Conservation (phyloP, 495 filamentous ascomycete species). For the Podospora tetraspora region DNA sequence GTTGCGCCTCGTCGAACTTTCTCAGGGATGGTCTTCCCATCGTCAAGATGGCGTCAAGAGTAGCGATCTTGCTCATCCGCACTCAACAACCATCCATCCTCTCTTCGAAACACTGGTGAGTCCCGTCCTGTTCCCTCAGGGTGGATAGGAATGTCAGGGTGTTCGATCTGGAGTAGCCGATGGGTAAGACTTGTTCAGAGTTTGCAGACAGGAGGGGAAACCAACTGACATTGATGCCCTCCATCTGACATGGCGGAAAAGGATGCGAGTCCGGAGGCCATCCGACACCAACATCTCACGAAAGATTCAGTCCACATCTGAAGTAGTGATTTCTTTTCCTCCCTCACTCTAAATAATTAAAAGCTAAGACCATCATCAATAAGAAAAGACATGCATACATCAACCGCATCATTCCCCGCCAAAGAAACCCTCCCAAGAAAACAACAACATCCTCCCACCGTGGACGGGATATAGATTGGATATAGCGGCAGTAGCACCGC, state of each 20-base stretch:
- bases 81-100: no score
- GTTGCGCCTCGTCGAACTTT: background rate
- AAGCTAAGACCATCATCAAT: background rate
- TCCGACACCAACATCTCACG: background rate
- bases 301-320: background rate
- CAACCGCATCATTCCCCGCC: background rate
- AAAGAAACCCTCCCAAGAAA: background rate
- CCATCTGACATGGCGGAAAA: background rate
- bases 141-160: no score
- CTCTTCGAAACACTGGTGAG: no score
- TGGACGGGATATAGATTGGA: background rate
- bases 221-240: background rate
- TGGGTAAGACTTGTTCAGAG: background rate
- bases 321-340: background rate
- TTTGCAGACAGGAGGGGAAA: background rate
- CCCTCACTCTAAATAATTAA: constrained; percentile 2
- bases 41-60: background rate
- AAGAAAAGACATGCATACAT: background rate
- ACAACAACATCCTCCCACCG: background rate
- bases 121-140: no score
- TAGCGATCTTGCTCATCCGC: background rate
- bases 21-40: background rate
- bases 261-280: background rate
- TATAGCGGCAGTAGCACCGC: background rate
- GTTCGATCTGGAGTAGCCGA: no score